phyloP scores from a whole-genome alignment of 805 yeast genomes.

The Starmerella sp. region DNA sequence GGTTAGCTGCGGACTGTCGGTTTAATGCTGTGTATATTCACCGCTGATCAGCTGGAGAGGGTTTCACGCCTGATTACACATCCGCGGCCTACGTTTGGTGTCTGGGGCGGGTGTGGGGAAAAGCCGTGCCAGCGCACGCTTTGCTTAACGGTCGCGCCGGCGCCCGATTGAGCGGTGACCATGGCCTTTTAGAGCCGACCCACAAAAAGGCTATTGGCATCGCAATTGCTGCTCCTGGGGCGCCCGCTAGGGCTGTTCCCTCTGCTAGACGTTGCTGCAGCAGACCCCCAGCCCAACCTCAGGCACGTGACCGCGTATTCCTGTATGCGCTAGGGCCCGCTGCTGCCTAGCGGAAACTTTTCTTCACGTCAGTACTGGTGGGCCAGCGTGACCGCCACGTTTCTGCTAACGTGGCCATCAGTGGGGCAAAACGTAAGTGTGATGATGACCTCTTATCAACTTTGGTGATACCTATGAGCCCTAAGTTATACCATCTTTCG shows the following conservation, averaged over 20 bases:
- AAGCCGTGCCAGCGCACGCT: too few relatives aligned
- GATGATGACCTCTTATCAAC: slow-evolving; percentile 25
- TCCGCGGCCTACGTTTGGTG: not conserved
- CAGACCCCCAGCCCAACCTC: not conserved
- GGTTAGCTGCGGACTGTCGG: not conserved
- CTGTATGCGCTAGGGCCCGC: not conserved
- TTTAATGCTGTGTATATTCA: not conserved
- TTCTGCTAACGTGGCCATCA: not conserved
- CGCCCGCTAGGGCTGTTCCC: not conserved
- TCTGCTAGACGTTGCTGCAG: not conserved
- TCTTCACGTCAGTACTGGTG: not conserved
- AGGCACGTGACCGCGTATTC: not conserved
- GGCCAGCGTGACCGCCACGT: not conserved
- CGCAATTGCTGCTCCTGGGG: too few relatives aligned
- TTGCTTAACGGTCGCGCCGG: too few relatives aligned
- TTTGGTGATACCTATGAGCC: slow-evolving; percentile 25
- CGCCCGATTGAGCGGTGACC: too few relatives aligned
- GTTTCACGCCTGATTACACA: not conserved
- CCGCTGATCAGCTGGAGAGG: not conserved
- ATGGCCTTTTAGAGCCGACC: too few relatives aligned
- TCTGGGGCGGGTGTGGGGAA: not conserved
- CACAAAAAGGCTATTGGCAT: too few relatives aligned
- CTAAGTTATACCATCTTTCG: slow-evolving; percentile 27
- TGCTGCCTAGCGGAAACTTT: not conserved
- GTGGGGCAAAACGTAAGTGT: slow-evolving; percentile 16